Evolutionary conservation across 148 eudicot species (phyloP).

Genomic region (Talinum fruticosum): DNA sequence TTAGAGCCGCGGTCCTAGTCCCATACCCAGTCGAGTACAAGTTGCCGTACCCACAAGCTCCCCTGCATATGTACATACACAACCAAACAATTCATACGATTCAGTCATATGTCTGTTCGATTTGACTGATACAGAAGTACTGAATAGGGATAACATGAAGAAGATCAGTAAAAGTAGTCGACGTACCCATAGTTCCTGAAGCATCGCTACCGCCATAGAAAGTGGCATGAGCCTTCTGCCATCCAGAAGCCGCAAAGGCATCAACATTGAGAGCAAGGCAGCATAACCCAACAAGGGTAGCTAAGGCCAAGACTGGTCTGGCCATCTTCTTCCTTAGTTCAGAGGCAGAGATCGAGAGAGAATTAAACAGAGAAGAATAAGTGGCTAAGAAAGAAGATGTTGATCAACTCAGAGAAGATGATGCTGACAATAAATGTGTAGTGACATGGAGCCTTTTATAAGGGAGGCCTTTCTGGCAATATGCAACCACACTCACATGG

Average conservation of each 20-base stretch:
- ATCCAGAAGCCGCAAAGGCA: conserved; percentile 53
- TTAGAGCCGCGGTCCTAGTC: conserved; percentile 71
- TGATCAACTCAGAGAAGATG: no score
- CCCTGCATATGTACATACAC: conserved; percentile 38
- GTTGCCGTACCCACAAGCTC: conserved; percentile 95
- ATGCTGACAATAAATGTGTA: conserved; percentile 21
- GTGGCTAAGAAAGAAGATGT: neutral
- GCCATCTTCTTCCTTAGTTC: conserved; percentile 25
- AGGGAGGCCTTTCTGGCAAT: neutral
- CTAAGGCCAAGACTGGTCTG: conserved; percentile 19
- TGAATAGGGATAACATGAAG: no score
- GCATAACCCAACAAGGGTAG: conserved; percentile 25
- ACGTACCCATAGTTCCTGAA: conserved; percentile 81
- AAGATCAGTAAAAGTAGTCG: neutral
- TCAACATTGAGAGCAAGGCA: conserved; percentile 27
- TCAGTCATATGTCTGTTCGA: conserved; percentile 19
- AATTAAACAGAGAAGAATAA: neutral
- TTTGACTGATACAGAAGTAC: neutral
- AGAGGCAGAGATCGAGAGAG: neutral
- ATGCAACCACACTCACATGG: conserved; percentile 42
- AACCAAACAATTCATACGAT: neutral
- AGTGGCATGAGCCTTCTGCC: conserved; percentile 63
- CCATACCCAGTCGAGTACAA: conserved; percentile 68
- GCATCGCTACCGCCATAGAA: conserved; percentile 82
- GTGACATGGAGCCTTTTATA: conserved; percentile 21